Base-by-base conservation (phyloP, 148 eudicot species). In the Rheum nobile region DNA sequence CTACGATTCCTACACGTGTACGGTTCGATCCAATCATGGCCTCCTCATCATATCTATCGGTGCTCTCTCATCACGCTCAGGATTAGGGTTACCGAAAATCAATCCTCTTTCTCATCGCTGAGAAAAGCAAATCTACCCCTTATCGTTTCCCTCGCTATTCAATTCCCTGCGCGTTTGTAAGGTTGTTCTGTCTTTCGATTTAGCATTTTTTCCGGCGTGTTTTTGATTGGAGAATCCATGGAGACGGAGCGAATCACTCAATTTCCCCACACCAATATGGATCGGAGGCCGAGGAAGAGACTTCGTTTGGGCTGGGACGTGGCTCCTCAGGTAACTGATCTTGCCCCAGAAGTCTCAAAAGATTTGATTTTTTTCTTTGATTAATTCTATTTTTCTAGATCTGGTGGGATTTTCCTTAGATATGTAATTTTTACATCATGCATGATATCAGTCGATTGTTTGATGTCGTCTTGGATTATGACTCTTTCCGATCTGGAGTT, bases 291-390 rank as follows among this genome's bases (percentile, higher is more conserved):
- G 10, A 80, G 93, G 16, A 94, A 94, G 65, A 81, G 93, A 24
- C 78, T 81, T 55, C 93, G 98, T 28, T 75, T 94, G 80, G 98
- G 93, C 1, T 94, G 98, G 98, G 98, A 94, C 77, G 96, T 89
- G 41, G 88, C 88, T 63, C 91, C 97, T 72, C 83, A 84, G 92
- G 96, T 91, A 89, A 76, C 26, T 72, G 80, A 82, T 81, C 83
- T 78, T 70, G 48, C 42, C 43, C 1, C 41, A 6, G 5, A 21
- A 31, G 2, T 22, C 21, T 5, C 10, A 41, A 34, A 1, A 10
- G 32, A 54, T 9, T 39, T 39, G 6, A 0, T 39, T 11, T 21
- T n/a, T 70, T 10, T 72, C 9, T 38, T 43, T 8, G 2, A 10
- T 68, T 21, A 47, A 13, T 73, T 17, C 17, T 69, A 0, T 35